phyloP scores from a whole-genome alignment of 1,284 basidiomycete genomes.

The Tetrapyrgos nigripes region DNA sequence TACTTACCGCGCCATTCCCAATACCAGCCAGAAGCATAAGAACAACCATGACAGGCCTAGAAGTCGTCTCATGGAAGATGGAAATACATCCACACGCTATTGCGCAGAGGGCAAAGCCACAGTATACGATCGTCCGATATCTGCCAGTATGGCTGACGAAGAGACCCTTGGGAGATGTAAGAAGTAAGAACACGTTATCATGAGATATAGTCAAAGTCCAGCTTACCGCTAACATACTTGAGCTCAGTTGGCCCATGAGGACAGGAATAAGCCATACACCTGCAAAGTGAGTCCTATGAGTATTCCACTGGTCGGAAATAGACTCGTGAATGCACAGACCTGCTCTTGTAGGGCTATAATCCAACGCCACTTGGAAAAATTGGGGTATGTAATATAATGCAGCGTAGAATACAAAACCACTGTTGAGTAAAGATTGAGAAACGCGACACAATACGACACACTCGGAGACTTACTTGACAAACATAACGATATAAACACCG shows the following conservation, averaged over 20 bases:
- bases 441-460: background rate
- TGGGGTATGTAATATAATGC: slow-evolving; percentile 73
- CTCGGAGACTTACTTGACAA: slow-evolving; percentile 56
- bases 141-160: slow-evolving; percentile 69
- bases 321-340: too few species aligned
- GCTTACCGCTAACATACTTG: slow-evolving; percentile 58
- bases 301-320: background rate
- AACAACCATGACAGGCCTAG: slow-evolving; percentile 60
- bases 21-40: slow-evolving; percentile 73
- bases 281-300: slow-evolving; percentile 21
- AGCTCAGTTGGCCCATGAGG: slow-evolving; percentile 64
- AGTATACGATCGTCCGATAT: slow-evolving; percentile 67
- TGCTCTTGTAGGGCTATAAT: slow-evolving; percentile 63
- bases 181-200: background rate
- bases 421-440: slow-evolving; percentile 23
- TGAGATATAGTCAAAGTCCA: slow-evolving; percentile 1
- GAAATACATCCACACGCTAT: slow-evolving; percentile 74
- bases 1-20: slow-evolving; percentile 67
- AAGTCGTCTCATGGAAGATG: slow-evolving; percentile 56
- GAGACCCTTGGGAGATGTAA: slow-evolving; percentile 51
- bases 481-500: slow-evolving; percentile 73
- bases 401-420: slow-evolving; percentile 66
- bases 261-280: slow-evolving; percentile 72
- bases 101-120: slow-evolving; percentile 73
- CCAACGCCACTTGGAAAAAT: slow-evolving; percentile 78